Base-by-base conservation (phyloP, 73 alveolate species). In the Paramecium pentaurelia region DNA sequence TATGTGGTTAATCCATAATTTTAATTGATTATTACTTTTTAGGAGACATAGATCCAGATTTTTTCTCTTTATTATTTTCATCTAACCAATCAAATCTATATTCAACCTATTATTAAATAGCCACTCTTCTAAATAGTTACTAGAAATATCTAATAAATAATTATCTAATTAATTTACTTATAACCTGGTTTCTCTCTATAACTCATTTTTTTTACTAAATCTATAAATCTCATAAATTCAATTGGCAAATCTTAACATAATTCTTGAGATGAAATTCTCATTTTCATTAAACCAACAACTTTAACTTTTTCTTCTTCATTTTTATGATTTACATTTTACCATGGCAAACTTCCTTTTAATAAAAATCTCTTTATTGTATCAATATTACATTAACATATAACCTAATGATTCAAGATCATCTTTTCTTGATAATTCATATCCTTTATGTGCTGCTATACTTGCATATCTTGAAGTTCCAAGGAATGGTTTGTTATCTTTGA, bases 301-400 rank as follows among this genome's bases (percentile, higher is more conserved):
- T 95, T 95, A 86, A 95, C 96, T 89, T 98, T 98, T 80, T 98
- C 99, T 71, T 96, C 96, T 92, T 96, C 97, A 12, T 96, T 92
- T 86, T 95, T 92, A 2, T 98, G 98, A 86, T 92, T 86, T 86
- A 95, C 93, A 4, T 99, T 99, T 83, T 96, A 96, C 99, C 99
- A 98, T 25, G 99, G 99, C 60, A 95, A 77, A 58, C 71, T 87
- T 20, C 97, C 96, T 20, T 93, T 93, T 37, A 68, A 28, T 92
- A 95, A 93, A 54, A 92, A 95, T 93, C 86, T 71, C 28, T 27
- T 27, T 71, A 73, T 22, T 34, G 58, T 32, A 71, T 71, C 30
- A 27, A 71, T 30, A 32, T 71, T 71, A 71, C 86, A 95, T 93
- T 85, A 97, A 47, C 40, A 97, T 96, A 40, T 96, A 96, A 10